Base-by-base conservation (phyloP, 371 early-diverging fungal genomes). In the Mortierella sp. region DNA sequence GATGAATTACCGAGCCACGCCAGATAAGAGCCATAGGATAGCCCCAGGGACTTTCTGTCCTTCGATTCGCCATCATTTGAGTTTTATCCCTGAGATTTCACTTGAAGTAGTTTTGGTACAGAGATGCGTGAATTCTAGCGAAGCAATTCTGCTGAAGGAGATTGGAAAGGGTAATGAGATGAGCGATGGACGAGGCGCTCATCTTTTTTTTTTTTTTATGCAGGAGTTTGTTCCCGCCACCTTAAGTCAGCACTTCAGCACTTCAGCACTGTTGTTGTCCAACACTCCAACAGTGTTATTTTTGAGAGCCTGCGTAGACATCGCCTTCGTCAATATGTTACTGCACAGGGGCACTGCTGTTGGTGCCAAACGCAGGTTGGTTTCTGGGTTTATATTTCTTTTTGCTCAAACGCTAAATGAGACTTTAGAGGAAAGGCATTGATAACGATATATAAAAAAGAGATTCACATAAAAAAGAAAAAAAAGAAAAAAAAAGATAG, bases 11-110 rank as follows among this genome's bases (percentile, higher is more conserved):
- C 61, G 80, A 76, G 35, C 84, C 84, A 28, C 77, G 84, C 75
- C 74, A 84, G 64, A 79, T 59, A 37, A 84, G 74, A 3, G 77
- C 85, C 43, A 78, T 80, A 28, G 85, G 85, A 60, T 79, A 79
- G 24, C 80, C 80, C 80, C 80, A 79, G 45, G 80, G 80, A 72
- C 80, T 74, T 30, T 79, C 80, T 12, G 54, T 26, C 24, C 35
- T 66, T 37, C 62, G 35, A 43, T 26, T 52, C 30, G 57, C 18
- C 73, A 73, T 72, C 61, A n/a, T 18, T 59, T 28, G 11, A 9
- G 22, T 51, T 26, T 2, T 28, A 43, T n/a, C 32, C 10, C 26
- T 58, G 32, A 51, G 35, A 64, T 1, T 54, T 28, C 24, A 18
- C 20, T 3, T 28, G 16, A 45, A 24, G 24, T 3, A 6, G 3